Conservation (phyloP, 2,329 filamentous ascomycete species). For the Aureobasidium sp. region DNA sequence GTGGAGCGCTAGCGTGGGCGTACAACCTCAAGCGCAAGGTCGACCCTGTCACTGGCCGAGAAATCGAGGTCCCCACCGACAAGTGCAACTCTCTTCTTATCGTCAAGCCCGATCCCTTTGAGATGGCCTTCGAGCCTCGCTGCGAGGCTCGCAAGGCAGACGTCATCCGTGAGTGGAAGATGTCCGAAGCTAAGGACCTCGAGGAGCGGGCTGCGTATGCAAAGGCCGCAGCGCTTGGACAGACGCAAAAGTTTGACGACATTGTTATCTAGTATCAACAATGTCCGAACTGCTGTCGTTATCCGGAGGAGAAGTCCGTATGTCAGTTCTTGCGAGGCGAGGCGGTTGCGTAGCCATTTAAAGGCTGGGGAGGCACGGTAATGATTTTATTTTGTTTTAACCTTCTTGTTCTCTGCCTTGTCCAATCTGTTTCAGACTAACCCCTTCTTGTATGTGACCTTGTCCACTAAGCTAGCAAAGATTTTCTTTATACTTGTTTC, state of each 20-base stretch:
- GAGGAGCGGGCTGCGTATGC: slow-evolving; percentile 31
- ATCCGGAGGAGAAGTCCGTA: neutral
- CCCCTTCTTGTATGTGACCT: neutral
- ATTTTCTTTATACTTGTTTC: neutral
- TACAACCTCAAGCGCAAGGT: slow-evolving; percentile 45
- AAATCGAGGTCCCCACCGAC: slow-evolving; percentile 38
- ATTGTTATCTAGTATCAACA: neutral
- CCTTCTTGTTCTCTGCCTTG: neutral
- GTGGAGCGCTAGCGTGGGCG: slow-evolving; percentile 42
- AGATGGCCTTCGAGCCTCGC: slow-evolving; percentile 49
- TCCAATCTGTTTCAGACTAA: neutral
- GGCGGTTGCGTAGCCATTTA: neutral
- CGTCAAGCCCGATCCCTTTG: slow-evolving; percentile 49
- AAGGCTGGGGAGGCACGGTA: neutral
- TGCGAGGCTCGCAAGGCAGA: slow-evolving; percentile 35
- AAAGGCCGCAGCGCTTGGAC: slow-evolving; percentile 12
- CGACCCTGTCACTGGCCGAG: slow-evolving; percentile 34
- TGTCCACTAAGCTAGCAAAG: neutral
- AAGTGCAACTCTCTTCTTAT: slow-evolving; percentile 52
- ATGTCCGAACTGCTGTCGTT: neutral
- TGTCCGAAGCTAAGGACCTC: slow-evolving; percentile 31
- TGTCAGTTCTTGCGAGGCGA: neutral
- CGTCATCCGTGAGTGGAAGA: slow-evolving; percentile 34
- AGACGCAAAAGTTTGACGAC: slow-evolving; percentile 4
- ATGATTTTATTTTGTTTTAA: neutral